Evolutionary conservation across 2,329 filamentous ascomycete species (phyloP).

Genomic region (Monosporascus sp.): DNA sequence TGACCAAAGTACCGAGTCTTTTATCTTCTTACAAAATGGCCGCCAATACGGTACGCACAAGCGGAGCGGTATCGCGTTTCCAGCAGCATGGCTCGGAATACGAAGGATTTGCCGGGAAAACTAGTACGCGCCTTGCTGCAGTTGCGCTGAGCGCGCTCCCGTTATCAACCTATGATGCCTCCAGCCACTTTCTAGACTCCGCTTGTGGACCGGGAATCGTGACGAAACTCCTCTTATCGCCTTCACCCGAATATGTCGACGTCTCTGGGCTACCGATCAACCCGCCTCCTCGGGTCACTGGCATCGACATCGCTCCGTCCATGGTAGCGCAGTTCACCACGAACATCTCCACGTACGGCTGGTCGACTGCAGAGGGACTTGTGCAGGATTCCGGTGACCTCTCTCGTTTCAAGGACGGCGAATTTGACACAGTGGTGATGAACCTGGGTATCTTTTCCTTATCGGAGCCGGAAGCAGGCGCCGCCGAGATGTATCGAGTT

Average conservation of each 20-base stretch:
- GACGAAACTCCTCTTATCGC: conserved; percentile 17
- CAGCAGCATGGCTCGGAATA: conserved; percentile 7
- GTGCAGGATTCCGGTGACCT: conserved; percentile 17
- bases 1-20: neutral
- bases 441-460: conserved; percentile 17
- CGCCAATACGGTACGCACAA: neutral
- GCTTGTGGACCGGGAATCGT: conserved; percentile 20
- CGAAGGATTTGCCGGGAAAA: conserved; percentile 15
- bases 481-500: conserved; percentile 18
- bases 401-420: conserved; percentile 11
- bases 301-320: conserved; percentile 13
- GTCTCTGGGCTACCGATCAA: conserved; percentile 14
- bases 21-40: neutral
- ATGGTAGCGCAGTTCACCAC: conserved; percentile 15
- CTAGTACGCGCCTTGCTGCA: conserved; percentile 14
- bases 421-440: conserved; percentile 20
- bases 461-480: conserved; percentile 11
- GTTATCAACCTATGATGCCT: conserved; percentile 13
- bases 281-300: conserved; percentile 13
- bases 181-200: conserved; percentile 20
- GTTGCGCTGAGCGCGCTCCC: conserved; percentile 15
- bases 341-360: conserved; percentile 11
- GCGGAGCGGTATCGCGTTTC: conserved; percentile 1
- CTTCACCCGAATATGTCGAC: conserved; percentile 10
- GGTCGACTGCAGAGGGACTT: conserved; percentile 13